Evolutionary conservation across 2,329 filamentous ascomycete species (phyloP), one percentile per base, ranked within the genome.

Genomic region (Mycosphaerella sp.): DNA sequence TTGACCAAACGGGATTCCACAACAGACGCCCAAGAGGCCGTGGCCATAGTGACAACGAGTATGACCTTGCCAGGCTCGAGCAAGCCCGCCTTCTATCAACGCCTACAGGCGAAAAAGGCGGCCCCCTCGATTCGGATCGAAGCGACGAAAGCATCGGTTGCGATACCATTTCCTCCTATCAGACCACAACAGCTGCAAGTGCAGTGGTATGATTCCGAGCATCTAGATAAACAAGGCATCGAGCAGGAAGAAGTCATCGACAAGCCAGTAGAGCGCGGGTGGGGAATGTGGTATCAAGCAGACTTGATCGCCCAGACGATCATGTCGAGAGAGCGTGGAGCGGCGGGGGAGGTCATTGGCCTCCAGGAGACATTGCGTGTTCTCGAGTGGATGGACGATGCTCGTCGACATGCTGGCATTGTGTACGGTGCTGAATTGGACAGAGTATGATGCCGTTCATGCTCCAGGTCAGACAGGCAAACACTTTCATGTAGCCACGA

Each of bases 211-310:
- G 61, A 52, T 3, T 34, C 56, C 31, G 59, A 59, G 36, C 47
- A 63, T 55, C 39, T 66, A 34, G 57, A 63, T 48, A 51, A 59
- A 39, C 56, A 65, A 39, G 65, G 65, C 36, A 58, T 53, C n/a
- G 65, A 67, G 51, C 58, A 48, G 41, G 55, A 65, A 7, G 65
- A 67, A 53, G 53, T 61, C 38, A 55, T 67, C 52, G 51, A 55
- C 48, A 64, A 57, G 45, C 62, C 63, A 8, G 61, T 66, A 23
- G 53, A 55, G 39, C 52, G 45, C 23, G 64, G 65, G 34, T 67
- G 65, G 65, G 65, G 65, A 6, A 58, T 67, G 23, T 66, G 65
- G 64, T 67, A 66, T 50, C 65, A 67, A 55, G 65, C 65, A 29
- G 65, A 67, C 55, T 59, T 66, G 23, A 64, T 67, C 39, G 65